Evolutionary conservation across 352 stramenopile genomes (phyloP), one percentile per base, ranked within the genome.

Genomic region (Globisporangium nagaii): DNA sequence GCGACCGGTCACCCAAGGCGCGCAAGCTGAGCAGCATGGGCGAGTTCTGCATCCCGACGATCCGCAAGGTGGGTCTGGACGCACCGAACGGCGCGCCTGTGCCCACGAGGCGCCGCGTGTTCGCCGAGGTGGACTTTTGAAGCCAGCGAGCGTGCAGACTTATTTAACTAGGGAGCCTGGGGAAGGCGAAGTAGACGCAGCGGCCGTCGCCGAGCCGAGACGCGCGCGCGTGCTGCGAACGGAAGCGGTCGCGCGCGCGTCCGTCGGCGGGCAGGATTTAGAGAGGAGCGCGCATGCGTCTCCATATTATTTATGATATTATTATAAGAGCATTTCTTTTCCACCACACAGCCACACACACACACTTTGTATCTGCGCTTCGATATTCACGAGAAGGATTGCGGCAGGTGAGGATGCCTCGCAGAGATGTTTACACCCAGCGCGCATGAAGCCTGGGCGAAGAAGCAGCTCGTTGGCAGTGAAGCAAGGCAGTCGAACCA

Each of bases 71-170:
- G 5, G 54, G 56, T 6, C 56, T 79, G 5, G 44, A 63, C 20
- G 12, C 40, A 3, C 64, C 66, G 5, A 57, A 65, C 31, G 58
- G 63, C 35, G 61, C 66, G 10, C 56, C 73, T 3, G 63, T 88
- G 47, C 58, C 79, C 19, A 76, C 73, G 1, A 59, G 82, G 12
- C 70, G 79, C 20, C 69, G 82, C 34, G 82, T 92, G 30, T 92
- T 90, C 51, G 79, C 82, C 7, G 79, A 92, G 46, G 82, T 92
- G 42, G 77, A 92, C 58, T 87, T 92, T 53, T 63, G 32, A 52
- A 43, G 13, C 7, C 12, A 19, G 51, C 3, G 0, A 28, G 7
- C 24, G 35, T n/a, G n/a, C n/a, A n/a, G n/a, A n/a, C 8, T 28
- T 57, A 62, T 62, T 62, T 62, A 62, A 60, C 34, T 60, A 39